Evolutionary conservation across 495 filamentous ascomycete genomes (phyloP).

Genomic region (Penicillium lagena): DNA sequence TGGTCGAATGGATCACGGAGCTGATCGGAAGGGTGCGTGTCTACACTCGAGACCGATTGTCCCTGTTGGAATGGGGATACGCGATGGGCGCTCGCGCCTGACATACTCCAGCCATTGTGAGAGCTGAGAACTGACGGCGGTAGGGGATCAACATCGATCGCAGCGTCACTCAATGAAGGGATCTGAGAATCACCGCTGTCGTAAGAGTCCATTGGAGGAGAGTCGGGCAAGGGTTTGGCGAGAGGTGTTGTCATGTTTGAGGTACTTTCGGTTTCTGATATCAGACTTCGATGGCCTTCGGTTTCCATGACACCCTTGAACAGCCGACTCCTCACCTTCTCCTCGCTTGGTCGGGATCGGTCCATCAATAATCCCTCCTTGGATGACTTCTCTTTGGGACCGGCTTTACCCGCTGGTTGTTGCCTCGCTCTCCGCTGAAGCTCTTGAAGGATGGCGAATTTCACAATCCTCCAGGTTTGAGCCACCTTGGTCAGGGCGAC

Average conservation of each 20-base stretch:
- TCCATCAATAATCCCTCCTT: conserved; percentile 25
- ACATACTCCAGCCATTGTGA: conserved; percentile 33
- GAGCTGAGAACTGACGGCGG: conserved; percentile 39
- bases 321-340: conserved; percentile 34
- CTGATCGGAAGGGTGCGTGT: conserved; percentile 11
- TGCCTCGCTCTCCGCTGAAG: conserved; percentile 52
- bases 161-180: conserved; percentile 24
- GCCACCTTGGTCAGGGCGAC: conserved; percentile 56
- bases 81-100: conserved; percentile 17
- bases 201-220: conserved; percentile 27
- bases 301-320: conserved; percentile 40
- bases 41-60: conserved; percentile 23
- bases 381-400: conserved; percentile 22
- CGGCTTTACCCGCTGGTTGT: conserved; percentile 28
- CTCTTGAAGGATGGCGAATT: conserved; percentile 54
- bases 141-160: conserved; percentile 33
- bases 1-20: conserved; percentile 13
- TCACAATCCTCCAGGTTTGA: conserved; percentile 70
- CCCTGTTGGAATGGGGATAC: conserved; percentile 16
- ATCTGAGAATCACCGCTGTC: conserved; percentile 24
- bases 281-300: conserved; percentile 22
- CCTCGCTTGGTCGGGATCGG: conserved; percentile 25
- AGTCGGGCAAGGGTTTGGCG: conserved; percentile 58
- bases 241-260: conserved; percentile 77
- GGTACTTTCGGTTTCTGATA: conserved; percentile 56